Conservation (phyloP, 345 rosid genomes). For the Populus alba region DNA sequence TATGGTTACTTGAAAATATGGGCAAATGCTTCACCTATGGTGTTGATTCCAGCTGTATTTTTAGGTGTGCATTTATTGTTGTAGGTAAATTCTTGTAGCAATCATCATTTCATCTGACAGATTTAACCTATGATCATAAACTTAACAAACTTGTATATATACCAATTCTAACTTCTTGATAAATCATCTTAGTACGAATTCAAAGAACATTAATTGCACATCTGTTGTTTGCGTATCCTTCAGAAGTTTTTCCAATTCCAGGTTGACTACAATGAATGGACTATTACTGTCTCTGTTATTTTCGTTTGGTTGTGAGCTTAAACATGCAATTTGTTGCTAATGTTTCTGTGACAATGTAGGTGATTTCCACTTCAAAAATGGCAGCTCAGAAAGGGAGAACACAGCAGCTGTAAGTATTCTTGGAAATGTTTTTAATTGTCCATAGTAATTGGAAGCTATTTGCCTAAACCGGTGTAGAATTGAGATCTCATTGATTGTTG, state of each 20-base stretch:
- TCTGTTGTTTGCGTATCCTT: neutral
- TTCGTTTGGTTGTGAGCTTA: neutral
- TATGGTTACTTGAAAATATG: neutral
- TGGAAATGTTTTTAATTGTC: neutral
- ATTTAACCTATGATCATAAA: neutral
- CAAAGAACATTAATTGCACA: neutral
- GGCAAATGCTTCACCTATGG: neutral
- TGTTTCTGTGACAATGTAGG: conserved; percentile 41
- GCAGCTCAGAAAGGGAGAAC: conserved; percentile 37
- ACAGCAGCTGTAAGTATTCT: conserved; percentile 39
- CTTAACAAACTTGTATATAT: neutral
- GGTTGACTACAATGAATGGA: neutral
- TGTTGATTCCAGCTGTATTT: conserved; percentile 12
- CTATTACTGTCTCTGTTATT: neutral
- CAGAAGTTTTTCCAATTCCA: neutral
- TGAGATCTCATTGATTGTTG: neutral
- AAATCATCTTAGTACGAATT: neutral
- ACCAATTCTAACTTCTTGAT: conserved; percentile 4
- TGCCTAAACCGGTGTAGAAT: neutral
- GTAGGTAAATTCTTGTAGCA: neutral
- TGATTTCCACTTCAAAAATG: conserved; percentile 38
- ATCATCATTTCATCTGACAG: neutral
- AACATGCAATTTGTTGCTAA: conserved; percentile 11
- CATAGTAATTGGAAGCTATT: neutral
- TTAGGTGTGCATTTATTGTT: conserved; percentile 8